Base-by-base conservation (phyloP, 2,329 filamentous ascomycete genomes). In the Fusarium neocosmosporiellum region DNA sequence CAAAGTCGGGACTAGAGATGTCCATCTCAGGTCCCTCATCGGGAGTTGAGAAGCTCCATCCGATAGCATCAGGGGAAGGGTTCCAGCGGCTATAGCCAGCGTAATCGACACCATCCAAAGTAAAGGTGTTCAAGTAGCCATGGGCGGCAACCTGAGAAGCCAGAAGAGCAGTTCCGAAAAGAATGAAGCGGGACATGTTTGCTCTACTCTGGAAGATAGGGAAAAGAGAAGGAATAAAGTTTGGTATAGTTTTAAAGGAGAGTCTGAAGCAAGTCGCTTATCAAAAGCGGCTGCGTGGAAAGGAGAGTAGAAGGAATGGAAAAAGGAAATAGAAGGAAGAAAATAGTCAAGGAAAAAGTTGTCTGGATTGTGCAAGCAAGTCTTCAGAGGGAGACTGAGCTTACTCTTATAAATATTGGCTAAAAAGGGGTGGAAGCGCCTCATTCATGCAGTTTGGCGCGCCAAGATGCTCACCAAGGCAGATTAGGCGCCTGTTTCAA, bases 1-100 rank as follows among this genome's bases (percentile, higher is more conserved):
- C 83, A 59, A 87, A 85, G 65, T 86, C 84, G 36, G 80, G 64
- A 37, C 76, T 80, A 59, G 74, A 78, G 69, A 82, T 74, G 48
- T 83, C 82, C 53, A 80, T 83, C 29, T 88, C 85, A 70, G 86
- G 87, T 71, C 87, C 87, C 76, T 86, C 85, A 71, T 85, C 84
- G 34, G 81, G 80, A 54, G 86, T 83, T 24, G 80, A 77, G 39
- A 82, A 82, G 5, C 80, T 78, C 84, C 84, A 86, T 48, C 83
- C 84, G 57, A 79, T 77, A 55, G 73, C 73, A 5, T 74, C 59
- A 16, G 83, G 81, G 8, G 75, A 62, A 34, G 75, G 70, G 74
- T 84, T 77, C 71, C 73, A 75, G n/a, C 67, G 59, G 43, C 31
- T 59, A 63, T 73, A 78, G 4, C 84, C 81, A 43, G 81, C 70